Evolutionary conservation across 257 asterid genomes (phyloP), one percentile per base, ranked within the genome.

Genomic region (Ilex asprella): DNA sequence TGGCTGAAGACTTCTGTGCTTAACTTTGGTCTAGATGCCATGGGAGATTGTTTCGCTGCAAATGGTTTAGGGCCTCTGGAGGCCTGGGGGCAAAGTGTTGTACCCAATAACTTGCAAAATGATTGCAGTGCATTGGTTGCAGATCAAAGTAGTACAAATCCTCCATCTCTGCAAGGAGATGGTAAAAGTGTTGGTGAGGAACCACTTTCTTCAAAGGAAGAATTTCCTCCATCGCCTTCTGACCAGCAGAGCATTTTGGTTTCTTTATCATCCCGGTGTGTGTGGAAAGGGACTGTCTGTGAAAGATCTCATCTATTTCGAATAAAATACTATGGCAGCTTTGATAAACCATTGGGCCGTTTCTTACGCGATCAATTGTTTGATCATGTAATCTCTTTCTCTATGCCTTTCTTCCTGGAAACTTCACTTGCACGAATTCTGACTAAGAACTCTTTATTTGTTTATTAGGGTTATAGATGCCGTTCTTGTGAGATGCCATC

Each of bases 251-350:
- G 97, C 80, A 92, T 92, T 75, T 71, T 92, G 70, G 99, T 92
- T 62, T 83, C 99, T 66, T 75, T 89, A 62, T 92, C 96, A 32
- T 89, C 99, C 2, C 77, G 96, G 64, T 89, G 97, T 67, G 86
- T 92, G 60, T 85, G 96, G 99, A 89, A 92, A 66, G 99, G 99
- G 60, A 85, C 94, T 56, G 95, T 92, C 58, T 92, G 99, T 62
- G 96, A 92, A 78, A 86, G 89, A 70, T 83, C 97, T 16, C 95
- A 86, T 77, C 84, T 92, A 64, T 83, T 84, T 65, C 95, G 97
- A 61, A 86, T 92, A 58, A 89, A 86, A 81, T 92, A 92, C 66
- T 92, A 92, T 65, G 95, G 95, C 50, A 84, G 70, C 75, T 85
- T 80, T 56, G 98, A 92, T 80, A 86, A 85, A 82, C 97, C 98